These are phyloP conservation scores for Sphaerulina populicola DNA, from an alignment of 2,329 filamentous ascomycete species.

Conservation along the genomic window DNA sequence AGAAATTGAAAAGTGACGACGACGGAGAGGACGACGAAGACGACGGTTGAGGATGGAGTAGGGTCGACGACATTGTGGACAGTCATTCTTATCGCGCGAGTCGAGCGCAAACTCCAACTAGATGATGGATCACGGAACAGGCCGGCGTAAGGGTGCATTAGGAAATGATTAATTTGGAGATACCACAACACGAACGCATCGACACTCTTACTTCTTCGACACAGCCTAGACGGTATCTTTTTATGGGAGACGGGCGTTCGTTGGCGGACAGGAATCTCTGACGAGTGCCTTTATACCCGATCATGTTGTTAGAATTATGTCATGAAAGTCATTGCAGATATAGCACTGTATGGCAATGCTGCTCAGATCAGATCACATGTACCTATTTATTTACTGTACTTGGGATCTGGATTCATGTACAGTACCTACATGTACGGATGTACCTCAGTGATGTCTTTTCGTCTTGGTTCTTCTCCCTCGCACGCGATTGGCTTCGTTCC, in stretches of 20 bases:
- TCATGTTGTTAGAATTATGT: not conserved
- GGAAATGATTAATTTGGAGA: constrained; percentile 2
- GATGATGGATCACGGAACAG: not conserved
- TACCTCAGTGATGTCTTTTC: too few relatives aligned
- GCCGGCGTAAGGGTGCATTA: not conserved
- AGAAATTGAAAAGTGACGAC: constrained; percentile 27
- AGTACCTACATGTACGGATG: too few relatives aligned
- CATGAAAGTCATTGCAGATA: not conserved
- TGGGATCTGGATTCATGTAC: too few relatives aligned
- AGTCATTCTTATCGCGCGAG: not conserved
- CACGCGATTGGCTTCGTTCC: too few relatives aligned
- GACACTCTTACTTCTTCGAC: constrained; percentile 1
- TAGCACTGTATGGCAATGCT: constrained; percentile 5
- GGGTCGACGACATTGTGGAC: not conserved
- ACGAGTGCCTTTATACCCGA: not conserved
- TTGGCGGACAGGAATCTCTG: not conserved
- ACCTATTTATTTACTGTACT: too few relatives aligned
- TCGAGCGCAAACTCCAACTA: not conserved
- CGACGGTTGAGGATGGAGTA: constrained; percentile 16
- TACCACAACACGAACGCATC: constrained; percentile 1
- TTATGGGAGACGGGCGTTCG: not conserved
- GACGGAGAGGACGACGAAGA: constrained; percentile 37
- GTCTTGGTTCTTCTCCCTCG: too few relatives aligned
- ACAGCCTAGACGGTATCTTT: not conserved
- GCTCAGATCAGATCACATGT: not conserved